A percentile compares a stretch with the other conserved stretches of the same genome.
These are phyloP conservation scores for Crithidia acanthocephali DNA, from an alignment of 208 protist species.

Conservation along the genomic window DNA sequence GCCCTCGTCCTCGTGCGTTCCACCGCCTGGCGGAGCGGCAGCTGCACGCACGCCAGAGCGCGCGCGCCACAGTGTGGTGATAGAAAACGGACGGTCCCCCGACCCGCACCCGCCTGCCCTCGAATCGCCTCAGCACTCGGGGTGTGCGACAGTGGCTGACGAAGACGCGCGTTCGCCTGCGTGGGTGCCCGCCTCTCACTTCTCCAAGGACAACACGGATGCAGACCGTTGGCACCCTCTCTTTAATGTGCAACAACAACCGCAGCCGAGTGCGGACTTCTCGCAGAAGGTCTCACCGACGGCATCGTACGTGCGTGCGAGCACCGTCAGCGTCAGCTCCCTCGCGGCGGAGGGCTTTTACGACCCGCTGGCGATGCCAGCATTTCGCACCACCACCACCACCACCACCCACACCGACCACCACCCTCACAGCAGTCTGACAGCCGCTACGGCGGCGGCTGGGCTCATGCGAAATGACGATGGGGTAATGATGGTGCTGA, in stretches of 20 bases:
- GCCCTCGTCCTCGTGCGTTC: not conserved
- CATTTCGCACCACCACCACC: constrained; percentile 8
- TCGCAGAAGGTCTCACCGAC: not conserved
- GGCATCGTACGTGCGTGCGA: constrained; percentile 14
- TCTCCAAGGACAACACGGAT: no score
- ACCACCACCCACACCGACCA: not conserved
- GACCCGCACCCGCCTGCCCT: not conserved
- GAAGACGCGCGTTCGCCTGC: not conserved
- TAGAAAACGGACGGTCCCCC: not conserved
- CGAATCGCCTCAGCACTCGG: no score
- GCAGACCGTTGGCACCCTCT: no score
- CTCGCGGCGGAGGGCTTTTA: constrained; percentile 39
- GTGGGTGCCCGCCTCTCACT: not conserved
- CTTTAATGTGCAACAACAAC: not conserved
- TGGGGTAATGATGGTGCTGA: constrained; percentile 6
- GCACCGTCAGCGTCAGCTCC: constrained; percentile 27
- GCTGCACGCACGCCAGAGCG: constrained; percentile 3
- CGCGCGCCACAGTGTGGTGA: not conserved
- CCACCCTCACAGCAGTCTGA: no score
- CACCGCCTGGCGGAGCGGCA: not conserved
- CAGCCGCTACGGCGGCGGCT: not conserved
- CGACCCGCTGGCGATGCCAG: constrained; percentile 41
- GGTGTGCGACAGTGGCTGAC: no score
- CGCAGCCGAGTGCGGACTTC: not conserved
- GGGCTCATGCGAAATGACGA: not conserved